Percentiles rank a stretch among this genome's conserved stretches.
Evolutionary conservation across 2,329 filamentous ascomycete species (phyloP).

Genomic region (Fusarium agapanthi): DNA sequence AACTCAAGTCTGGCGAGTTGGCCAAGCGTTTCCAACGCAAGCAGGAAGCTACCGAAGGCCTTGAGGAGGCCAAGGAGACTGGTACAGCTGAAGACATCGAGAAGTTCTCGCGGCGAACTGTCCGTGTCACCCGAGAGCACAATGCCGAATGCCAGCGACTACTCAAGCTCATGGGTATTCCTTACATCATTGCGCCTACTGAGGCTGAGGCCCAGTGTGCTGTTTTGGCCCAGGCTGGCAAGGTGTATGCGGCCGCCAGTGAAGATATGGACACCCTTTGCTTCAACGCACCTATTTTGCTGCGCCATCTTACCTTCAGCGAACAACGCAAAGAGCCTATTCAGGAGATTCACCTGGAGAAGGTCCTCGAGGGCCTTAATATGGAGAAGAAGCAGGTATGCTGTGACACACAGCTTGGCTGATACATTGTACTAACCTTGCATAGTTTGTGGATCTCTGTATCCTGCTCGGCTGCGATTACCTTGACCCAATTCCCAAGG

Average conservation of each 20-base stretch:
- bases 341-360: conserved; percentile 89
- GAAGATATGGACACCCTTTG: conserved; percentile 99
- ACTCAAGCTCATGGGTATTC: conserved; percentile 94
- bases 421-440: conserved; percentile 9
- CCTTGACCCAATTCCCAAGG: conserved; percentile 92
- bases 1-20: conserved; percentile 96
- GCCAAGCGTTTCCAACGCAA: conserved; percentile 97
- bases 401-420: not conserved
- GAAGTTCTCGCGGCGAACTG: conserved; percentile 93
- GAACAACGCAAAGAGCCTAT: conserved; percentile 98
- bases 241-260: conserved; percentile 95
- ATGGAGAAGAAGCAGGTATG: conserved; percentile 88
- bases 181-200: conserved; percentile 93
- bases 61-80: conserved; percentile 96
- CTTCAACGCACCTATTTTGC: conserved; percentile 89
- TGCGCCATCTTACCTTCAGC: conserved; percentile 94
- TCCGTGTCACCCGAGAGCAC: conserved; percentile 94
- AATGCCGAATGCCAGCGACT: conserved; percentile 93
- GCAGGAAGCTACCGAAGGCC: conserved; percentile 85
- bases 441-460: conserved; percentile 93
- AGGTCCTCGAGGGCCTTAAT: conserved; percentile 82
- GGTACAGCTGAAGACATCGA: conserved; percentile 97
- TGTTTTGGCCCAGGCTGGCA: conserved; percentile 85
- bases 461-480: conserved; percentile 98
- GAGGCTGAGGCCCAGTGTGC: conserved; percentile 98